Percentiles rank a stretch among this genome's conserved stretches.
Conservation (phyloP, 208 protist species). For the Perkinsela sp. region DNA sequence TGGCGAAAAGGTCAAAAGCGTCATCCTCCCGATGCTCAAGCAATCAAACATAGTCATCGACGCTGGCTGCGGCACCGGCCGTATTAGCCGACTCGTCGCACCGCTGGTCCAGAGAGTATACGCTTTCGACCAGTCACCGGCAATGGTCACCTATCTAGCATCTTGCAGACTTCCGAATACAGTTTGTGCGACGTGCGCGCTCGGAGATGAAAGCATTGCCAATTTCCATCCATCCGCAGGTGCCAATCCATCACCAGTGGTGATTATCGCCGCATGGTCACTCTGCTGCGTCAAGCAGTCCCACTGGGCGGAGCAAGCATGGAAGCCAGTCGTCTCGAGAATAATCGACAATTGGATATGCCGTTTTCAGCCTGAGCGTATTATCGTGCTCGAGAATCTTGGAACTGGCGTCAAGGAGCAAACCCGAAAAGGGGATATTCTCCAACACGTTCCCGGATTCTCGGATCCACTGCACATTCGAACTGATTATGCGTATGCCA, state of each 20-base stretch:
- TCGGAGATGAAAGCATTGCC: neutral
- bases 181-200: neutral
- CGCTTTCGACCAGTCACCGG: neutral
- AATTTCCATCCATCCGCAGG: neutral
- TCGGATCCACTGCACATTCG: neutral
- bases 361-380: neutral
- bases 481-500: neutral
- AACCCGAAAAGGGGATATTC: neutral
- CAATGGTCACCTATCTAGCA: neutral
- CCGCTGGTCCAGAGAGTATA: neutral
- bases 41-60: neutral
- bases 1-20: neutral
- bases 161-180: neutral
- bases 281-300: neutral
- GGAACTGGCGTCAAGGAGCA: neutral
- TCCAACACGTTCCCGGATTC: neutral
- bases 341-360: neutral
- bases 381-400: neutral
- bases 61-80: neutral
- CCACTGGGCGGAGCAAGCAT: neutral
- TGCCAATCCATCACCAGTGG: neutral
- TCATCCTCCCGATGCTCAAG: neutral
- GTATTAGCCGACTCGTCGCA: neutral
- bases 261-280: neutral
- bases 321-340: neutral